phyloP scores from a whole-genome alignment of 306 rosid genomes.

The Purshia tridentata region DNA sequence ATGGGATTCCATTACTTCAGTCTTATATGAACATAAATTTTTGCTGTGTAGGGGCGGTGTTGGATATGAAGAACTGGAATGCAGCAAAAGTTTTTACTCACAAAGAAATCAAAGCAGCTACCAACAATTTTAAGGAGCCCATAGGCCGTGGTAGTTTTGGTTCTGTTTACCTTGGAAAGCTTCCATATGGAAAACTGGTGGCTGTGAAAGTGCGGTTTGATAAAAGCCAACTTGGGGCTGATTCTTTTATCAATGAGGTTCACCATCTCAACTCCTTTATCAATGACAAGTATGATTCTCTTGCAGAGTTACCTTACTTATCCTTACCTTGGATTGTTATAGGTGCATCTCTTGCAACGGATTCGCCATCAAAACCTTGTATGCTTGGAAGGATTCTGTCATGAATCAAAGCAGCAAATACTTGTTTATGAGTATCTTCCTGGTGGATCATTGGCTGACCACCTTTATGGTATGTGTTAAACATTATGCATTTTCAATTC shows the following conservation, averaged over 20 bases:
- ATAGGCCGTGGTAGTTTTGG: constrained; percentile 94
- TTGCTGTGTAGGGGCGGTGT: constrained; percentile 41
- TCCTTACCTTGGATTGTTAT: constrained; percentile 14
- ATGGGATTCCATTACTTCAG: background rate
- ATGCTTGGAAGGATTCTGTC: constrained; percentile 83
- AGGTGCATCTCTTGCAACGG: constrained; percentile 80
- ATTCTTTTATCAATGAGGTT: constrained; percentile 94
- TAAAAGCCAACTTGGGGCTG: constrained; percentile 81
- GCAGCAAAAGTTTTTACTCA: constrained; percentile 67
- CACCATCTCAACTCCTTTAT: constrained; percentile 11
- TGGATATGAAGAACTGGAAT: constrained; percentile 75
- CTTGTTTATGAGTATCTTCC: constrained; percentile 89
- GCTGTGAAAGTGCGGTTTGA: constrained; percentile 94
- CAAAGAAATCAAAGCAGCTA: constrained; percentile 82
- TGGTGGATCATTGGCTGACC: constrained; percentile 86
- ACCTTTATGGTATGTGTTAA: constrained; percentile 68
- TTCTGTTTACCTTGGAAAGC: constrained; percentile 85
- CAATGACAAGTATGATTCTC: background rate
- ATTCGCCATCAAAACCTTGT: constrained; percentile 90
- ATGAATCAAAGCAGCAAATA: constrained; percentile 88
- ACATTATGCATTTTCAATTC: constrained; percentile 10
- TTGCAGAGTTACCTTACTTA: constrained; percentile 4
- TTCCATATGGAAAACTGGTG: constrained; percentile 61
- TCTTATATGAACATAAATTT: constrained; percentile 10
- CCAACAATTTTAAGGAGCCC: constrained; percentile 74